Base-by-base conservation (phyloP, 2,329 filamentous ascomycete species). In the Colletotrichum musicola region DNA sequence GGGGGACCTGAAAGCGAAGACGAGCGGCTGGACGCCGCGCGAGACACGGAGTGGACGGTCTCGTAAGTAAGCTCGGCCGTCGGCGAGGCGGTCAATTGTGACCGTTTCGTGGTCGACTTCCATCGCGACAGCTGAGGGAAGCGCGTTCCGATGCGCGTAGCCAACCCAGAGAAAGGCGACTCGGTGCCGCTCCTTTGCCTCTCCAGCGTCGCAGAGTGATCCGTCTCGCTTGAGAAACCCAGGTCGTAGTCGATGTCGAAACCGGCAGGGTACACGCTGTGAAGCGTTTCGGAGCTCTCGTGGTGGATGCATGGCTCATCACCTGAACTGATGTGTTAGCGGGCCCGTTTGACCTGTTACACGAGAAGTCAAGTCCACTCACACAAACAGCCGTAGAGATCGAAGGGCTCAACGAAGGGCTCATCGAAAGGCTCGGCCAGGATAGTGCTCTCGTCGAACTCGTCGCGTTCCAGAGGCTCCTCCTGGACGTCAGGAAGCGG, bases 61-160 rank as follows among this genome's bases (percentile, higher is more conserved):
- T 97, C 94, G 57, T 97, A 87, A 16, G 89, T 93, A 25, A 95
- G 86, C 75, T 98, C 95, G 49, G 96, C 97, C 71, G 91, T 91
- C 0, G 94, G 92, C 0, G 83, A 85, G 13, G 84, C 80, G 53
- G 83, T 82, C 14, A 81, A 77, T 62, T 82, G 83, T n/a, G 81
- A 76, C 42, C 82, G 82, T 68, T 81, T 82, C 42, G 77, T 79
- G 0, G 82, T 79, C 0, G 82, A 81, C 64, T 81, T 84, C 85
- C 85, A 88, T 20, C 84, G 83, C 1, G 82, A 79, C 47, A 89
- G 78, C 59, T 83, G 83, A 22, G 86, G 82, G 55, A 89, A 86
- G 72, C 90, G 87, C 70, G 88, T 87, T 75, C 89, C 88, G 73
- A 95, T 80, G 74, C 92, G 87, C 71, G 89, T 85, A 58, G 90